phyloP scores from a whole-genome alignment of 2,329 filamentous ascomycete genomes.

The Grosmannia penicillata region DNA sequence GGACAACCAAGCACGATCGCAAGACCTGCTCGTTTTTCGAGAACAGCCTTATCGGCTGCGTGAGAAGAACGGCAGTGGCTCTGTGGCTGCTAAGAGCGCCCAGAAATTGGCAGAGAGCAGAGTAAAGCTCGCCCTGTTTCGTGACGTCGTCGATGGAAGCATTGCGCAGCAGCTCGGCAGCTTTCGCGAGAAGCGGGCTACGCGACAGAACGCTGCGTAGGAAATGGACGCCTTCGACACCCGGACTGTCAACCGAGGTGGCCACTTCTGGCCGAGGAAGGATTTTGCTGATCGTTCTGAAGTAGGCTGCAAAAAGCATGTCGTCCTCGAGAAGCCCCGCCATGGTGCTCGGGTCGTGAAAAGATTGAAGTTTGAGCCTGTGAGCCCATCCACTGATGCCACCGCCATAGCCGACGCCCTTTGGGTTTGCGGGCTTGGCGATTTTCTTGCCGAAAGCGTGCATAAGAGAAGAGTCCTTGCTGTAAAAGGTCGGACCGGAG shows the following conservation, averaged over 20 bases:
- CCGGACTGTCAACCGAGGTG: neutral
- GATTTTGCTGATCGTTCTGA: neutral
- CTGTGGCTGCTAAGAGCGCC: conserved; percentile 17
- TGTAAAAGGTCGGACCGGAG: too few relatives aligned
- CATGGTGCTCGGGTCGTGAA: too few relatives aligned
- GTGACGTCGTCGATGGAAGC: conserved; percentile 15
- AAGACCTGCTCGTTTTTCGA: conserved; percentile 20
- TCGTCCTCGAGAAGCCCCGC: neutral
- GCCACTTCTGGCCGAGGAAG: neutral
- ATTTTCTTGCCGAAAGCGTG: neutral
- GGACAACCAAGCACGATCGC: conserved; percentile 16
- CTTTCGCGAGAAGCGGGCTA: conserved; percentile 14
- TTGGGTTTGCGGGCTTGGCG: neutral
- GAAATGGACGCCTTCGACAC: neutral
- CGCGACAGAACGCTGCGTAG: conserved; percentile 2
- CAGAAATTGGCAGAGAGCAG: conserved; percentile 23
- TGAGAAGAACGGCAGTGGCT: conserved; percentile 17
- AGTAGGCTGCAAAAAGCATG: neutral
- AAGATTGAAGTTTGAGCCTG: neutral
- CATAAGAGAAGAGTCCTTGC: too few relatives aligned
- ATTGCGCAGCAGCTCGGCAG: conserved; percentile 13
- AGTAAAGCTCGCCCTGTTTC: conserved; percentile 17
- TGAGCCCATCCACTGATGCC: neutral
- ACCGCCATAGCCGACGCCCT: conserved; percentile 5
- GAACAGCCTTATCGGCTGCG: conserved; percentile 18